These are phyloP conservation scores for Pseudogymnoascus sp. DNA, from an alignment of 2,329 filamentous ascomycete species.

Conservation along the genomic window DNA sequence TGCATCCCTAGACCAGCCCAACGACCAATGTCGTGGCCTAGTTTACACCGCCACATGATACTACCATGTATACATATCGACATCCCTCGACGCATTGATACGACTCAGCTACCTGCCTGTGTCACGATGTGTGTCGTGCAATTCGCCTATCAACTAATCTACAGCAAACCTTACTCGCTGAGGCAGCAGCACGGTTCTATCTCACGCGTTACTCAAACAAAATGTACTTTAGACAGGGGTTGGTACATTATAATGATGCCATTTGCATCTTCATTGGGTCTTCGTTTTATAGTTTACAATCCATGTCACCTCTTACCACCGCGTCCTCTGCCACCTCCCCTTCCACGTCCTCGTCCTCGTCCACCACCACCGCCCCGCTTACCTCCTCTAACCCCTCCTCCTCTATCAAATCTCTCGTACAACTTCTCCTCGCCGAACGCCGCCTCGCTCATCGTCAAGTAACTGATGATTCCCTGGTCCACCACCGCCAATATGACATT, in stretches of 20 bases:
- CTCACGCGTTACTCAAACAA: not conserved
- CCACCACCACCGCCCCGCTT: slow-evolving; percentile 28
- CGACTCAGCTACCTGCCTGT: not conserved
- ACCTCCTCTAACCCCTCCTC: slow-evolving; percentile 32
- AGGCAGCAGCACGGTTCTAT: not conserved
- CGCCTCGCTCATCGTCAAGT: slow-evolving; percentile 70
- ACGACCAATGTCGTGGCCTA: not conserved
- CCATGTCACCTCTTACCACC: slow-evolving; percentile 32
- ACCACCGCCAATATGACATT: slow-evolving; percentile 83
- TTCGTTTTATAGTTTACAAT: not conserved
- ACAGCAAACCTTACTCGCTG: not conserved
- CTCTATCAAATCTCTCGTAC: slow-evolving; percentile 49
- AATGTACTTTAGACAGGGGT: not conserved
- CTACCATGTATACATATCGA: not conserved
- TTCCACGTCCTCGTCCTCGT: slow-evolving; percentile 15
- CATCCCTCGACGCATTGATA: not conserved
- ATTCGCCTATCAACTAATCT: not conserved
- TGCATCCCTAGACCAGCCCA: not conserved
- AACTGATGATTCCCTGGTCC: slow-evolving; percentile 84
- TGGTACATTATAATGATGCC: not conserved
- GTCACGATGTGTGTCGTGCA: not conserved
- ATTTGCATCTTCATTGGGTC: not conserved
- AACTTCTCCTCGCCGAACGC: slow-evolving; percentile 70
- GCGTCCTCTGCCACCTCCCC: slow-evolving; percentile 33
- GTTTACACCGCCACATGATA: not conserved